These are phyloP conservation scores for Leccinum subrobustum DNA, from an alignment of 1,284 basidiomycete species.

Conservation along the genomic window DNA sequence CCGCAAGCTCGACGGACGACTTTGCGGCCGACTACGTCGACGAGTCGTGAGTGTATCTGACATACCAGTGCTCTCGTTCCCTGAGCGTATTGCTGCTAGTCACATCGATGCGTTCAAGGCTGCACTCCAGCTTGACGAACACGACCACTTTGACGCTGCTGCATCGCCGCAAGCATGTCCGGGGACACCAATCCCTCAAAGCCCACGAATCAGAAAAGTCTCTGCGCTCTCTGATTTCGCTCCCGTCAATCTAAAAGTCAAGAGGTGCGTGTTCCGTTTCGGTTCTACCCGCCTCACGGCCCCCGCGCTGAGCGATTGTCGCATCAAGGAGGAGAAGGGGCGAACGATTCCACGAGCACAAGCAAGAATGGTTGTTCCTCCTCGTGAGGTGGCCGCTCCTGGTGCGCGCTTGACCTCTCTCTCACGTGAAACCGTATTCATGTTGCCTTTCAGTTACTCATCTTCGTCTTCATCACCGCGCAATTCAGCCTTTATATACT, in stretches of 20 bases:
- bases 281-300: neutral
- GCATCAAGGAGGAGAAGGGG: conserved; percentile 48
- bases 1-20: conserved; percentile 1
- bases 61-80: neutral
- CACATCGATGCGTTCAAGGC: conserved; percentile 73
- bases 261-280: conserved; percentile 44
- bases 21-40: conserved; percentile 62
- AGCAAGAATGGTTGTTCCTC: conserved; percentile 79
- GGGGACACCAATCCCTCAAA: conserved; percentile 30
- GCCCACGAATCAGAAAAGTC: conserved; percentile 63
- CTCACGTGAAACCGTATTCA: conserved; percentile 5
- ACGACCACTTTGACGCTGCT: conserved; percentile 40
- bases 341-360: conserved; percentile 45
- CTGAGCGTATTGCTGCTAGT: conserved; percentile 43
- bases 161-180: conserved; percentile 30
- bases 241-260: conserved; percentile 82
- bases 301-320: conserved; percentile 3
- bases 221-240: conserved; percentile 92
- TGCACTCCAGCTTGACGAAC: conserved; percentile 63
- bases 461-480: conserved; percentile 81
- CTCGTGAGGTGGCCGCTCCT: conserved; percentile 88
- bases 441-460: conserved; percentile 53
- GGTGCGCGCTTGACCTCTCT: conserved; percentile 45
- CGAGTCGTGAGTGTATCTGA: conserved; percentile 53
- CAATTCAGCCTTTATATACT: conserved; percentile 89